These are phyloP conservation scores for Talaromyces wortmannii DNA, from an alignment of 495 filamentous ascomycete species.

Conservation along the genomic window DNA sequence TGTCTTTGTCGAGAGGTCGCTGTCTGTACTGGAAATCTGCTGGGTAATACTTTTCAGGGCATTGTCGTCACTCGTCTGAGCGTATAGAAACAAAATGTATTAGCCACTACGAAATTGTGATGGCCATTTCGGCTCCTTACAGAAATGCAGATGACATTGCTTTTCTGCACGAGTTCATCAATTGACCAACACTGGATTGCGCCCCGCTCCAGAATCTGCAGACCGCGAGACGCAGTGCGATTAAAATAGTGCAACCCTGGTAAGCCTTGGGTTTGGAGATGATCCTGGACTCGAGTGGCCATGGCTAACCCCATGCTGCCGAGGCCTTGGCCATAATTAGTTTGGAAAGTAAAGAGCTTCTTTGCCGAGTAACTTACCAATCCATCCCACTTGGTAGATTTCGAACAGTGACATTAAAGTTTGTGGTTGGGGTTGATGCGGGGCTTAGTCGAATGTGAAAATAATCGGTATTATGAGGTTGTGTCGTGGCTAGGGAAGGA, in stretches of 20 bases:
- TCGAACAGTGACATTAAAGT: too few relatives aligned
- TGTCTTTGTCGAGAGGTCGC: constrained; percentile 19
- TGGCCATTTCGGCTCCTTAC: background rate
- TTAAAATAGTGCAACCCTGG: background rate
- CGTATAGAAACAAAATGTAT: background rate
- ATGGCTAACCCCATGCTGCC: background rate
- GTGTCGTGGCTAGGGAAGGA: too few relatives aligned
- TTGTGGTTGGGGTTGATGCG: too few relatives aligned
- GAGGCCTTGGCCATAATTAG: background rate
- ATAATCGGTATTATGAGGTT: too few relatives aligned
- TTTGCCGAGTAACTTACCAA: too few relatives aligned
- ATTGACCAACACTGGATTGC: background rate
- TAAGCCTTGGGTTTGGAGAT: background rate
- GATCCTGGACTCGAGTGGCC: background rate
- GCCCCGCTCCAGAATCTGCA: background rate
- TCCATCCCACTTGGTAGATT: too few relatives aligned
- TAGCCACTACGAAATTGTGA: background rate
- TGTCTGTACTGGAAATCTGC: background rate
- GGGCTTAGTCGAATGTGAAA: too few relatives aligned
- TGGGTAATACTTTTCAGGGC: background rate
- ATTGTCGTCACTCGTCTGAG: background rate
- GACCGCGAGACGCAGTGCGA: background rate
- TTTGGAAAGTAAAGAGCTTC: too few relatives aligned
- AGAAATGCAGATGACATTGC: background rate
- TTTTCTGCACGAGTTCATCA: background rate